These are phyloP conservation scores for Plasmodium inui DNA, from an alignment of 169 alveolate species.

Conservation along the genomic window DNA sequence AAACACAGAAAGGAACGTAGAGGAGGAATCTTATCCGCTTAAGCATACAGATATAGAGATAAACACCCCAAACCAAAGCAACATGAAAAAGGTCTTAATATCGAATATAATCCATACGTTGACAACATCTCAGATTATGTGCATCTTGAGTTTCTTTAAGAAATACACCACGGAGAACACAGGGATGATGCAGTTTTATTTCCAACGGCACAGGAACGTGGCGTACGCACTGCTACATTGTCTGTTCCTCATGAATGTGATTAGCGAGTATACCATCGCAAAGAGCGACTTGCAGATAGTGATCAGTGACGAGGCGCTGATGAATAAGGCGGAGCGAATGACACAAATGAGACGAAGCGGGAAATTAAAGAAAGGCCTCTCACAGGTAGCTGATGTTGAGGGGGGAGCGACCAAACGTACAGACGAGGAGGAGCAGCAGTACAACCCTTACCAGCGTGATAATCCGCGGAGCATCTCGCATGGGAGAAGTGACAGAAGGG, in stretches of 20 bases:
- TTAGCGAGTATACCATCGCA: constrained; percentile 46
- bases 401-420: not conserved
- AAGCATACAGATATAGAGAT: not conserved
- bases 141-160: constrained; percentile 77
- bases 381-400: not conserved
- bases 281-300: not conserved
- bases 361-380: constrained; percentile 4
- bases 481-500: not conserved
- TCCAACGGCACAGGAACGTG: constrained; percentile 69
- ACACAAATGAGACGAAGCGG: constrained; percentile 20
- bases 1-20: constrained; percentile 10
- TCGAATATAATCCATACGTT: constrained; percentile 53
- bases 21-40: constrained; percentile 1
- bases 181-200: constrained; percentile 52
- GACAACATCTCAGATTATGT: constrained; percentile 77
- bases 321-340: constrained; percentile 35
- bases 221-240: constrained; percentile 79
- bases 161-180: constrained; percentile 66
- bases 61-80: not conserved
- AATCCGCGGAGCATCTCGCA: not conserved
- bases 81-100: constrained; percentile 10
- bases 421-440: not conserved
- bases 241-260: constrained; percentile 73
- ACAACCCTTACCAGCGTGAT: not conserved
- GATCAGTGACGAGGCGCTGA: constrained; percentile 9